Evolutionary conservation across 192 early-diverging fungal genomes (phyloP).

Genomic region (Pilaira anomala): DNA sequence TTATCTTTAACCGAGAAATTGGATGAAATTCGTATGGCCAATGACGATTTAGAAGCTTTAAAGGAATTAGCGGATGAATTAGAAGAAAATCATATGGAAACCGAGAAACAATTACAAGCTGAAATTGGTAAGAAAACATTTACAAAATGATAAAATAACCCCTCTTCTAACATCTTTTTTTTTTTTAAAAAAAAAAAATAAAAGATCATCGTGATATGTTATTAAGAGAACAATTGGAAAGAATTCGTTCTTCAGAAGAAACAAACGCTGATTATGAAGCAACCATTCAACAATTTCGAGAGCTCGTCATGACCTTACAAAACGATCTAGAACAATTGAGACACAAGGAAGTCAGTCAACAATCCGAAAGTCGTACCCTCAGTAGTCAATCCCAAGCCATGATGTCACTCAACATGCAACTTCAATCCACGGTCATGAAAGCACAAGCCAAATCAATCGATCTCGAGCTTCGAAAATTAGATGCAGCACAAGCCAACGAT

Average conservation of each 20-base stretch:
- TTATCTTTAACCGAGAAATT: slow-evolving; percentile 70
- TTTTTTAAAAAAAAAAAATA: not conserved
- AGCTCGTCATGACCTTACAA: slow-evolving; percentile 74
- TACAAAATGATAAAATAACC: too few species aligned
- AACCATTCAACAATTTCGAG: slow-evolving; percentile 83
- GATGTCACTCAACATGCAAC: slow-evolving; percentile 73
- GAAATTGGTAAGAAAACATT: slow-evolving; percentile 62
- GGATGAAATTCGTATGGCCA: slow-evolving; percentile 70
- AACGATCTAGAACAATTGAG: slow-evolving; percentile 71
- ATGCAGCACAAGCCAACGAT: slow-evolving; percentile 79
- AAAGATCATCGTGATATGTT: slow-evolving; percentile 63
- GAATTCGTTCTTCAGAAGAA: slow-evolving; percentile 69
- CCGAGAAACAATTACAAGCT: slow-evolving; percentile 77
- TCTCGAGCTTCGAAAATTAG: slow-evolving; percentile 83
- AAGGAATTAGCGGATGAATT: slow-evolving; percentile 89
- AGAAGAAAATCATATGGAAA: slow-evolving; percentile 89
- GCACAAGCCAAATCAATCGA: slow-evolving; percentile 88
- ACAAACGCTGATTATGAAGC: slow-evolving; percentile 82
- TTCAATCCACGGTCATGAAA: slow-evolving; percentile 78
- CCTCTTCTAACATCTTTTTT: not conserved
- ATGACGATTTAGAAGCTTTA: slow-evolving; percentile 88
- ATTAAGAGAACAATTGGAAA: slow-evolving; percentile 56
- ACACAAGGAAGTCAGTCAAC: slow-evolving; percentile 61
- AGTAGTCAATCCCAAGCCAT: slow-evolving; percentile 77
- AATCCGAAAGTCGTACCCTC: slow-evolving; percentile 49